Base-by-base conservation (phyloP, 176 grass and related monocot genomes). In the Carex scoparia region DNA sequence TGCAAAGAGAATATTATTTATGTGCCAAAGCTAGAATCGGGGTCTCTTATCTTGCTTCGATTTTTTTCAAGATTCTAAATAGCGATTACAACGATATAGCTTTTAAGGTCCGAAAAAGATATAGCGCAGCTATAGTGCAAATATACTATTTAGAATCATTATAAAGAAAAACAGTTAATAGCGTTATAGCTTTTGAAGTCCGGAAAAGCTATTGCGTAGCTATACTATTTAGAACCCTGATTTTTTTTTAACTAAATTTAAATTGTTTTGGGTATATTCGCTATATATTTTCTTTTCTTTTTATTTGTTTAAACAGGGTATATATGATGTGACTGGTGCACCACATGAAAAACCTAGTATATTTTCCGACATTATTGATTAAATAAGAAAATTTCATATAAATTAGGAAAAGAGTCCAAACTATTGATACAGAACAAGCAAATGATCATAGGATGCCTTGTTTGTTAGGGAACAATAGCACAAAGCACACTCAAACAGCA, bases 301-400 rank as follows among this genome's bases (percentile, higher is more conserved):
- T 15, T 68, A 27, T 63, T 63, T 40, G 38, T 6, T 40, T 37
- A 37, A 37, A 37, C 35, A 37, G 35, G 5, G 38, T 40, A 62
- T 23, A 23, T 23, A 23, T 63, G 5, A 35, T 78, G 28, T 57
- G 28, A 78, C 28, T 16, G 53, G 51, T 57, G 23, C 23, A 56
- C 74, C 74, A 78, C 27, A 72, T 48, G 31, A 8, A 61, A 68
- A 77, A 54, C 27, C 63, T 31, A 65, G 23, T 53, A 5, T 62
- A 83, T 67, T 16, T 68, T 83, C 81, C 62, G 5, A 83, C 81
- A 83, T 69, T 83, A 83, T 69, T 83, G 81, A 68, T 69, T 53
- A 56, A 62, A 55, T 49, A 65, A 53, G 31, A 69, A 12, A 66
- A 54, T 55, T 69, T 48, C 10, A 83, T 33, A 10, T 33, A 10